These are phyloP conservation scores for Sambucus nigra DNA, from an alignment of 129 eudicot species.

Conservation along the genomic window DNA sequence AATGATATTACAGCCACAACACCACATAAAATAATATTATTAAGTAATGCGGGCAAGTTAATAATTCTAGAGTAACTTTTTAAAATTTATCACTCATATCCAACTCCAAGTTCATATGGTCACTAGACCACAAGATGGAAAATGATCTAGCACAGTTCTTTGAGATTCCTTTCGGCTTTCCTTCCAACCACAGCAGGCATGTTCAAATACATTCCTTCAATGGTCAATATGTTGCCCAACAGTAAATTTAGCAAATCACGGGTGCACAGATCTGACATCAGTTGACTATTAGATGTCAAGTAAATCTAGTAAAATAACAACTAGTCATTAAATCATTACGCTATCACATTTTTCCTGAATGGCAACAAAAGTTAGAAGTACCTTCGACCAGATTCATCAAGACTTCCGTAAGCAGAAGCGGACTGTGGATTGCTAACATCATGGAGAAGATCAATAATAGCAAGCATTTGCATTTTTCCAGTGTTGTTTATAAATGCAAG, in stretches of 20 bases:
- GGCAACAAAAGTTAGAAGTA: slow-evolving; percentile 13
- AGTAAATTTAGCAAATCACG: background rate
- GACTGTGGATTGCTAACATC: slow-evolving; percentile 61
- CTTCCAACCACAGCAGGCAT: background rate
- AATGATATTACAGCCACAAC: background rate
- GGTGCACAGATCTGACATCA: background rate
- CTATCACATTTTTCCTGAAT: background rate
- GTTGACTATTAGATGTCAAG: background rate
- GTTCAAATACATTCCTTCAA: background rate
- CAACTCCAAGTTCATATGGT: background rate
- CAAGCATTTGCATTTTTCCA: slow-evolving; percentile 65
- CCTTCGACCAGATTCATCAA: slow-evolving; percentile 96
- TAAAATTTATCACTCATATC: background rate
- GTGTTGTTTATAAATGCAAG: slow-evolving; percentile 23
- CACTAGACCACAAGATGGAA: background rate
- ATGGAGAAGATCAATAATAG: slow-evolving; percentile 61
- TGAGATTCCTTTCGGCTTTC: background rate
- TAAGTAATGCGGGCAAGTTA: background rate
- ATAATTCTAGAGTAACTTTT: too few species aligned
- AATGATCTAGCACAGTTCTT: background rate
- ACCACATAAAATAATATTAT: background rate
- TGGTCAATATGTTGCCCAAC: background rate
- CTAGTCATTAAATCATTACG: background rate
- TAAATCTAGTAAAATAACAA: background rate
- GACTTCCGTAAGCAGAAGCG: slow-evolving; percentile 78